Evolutionary conservation across 257 asterid genomes (phyloP), one percentile per base, ranked within the genome.

Genomic region (Nicotiana otophora): DNA sequence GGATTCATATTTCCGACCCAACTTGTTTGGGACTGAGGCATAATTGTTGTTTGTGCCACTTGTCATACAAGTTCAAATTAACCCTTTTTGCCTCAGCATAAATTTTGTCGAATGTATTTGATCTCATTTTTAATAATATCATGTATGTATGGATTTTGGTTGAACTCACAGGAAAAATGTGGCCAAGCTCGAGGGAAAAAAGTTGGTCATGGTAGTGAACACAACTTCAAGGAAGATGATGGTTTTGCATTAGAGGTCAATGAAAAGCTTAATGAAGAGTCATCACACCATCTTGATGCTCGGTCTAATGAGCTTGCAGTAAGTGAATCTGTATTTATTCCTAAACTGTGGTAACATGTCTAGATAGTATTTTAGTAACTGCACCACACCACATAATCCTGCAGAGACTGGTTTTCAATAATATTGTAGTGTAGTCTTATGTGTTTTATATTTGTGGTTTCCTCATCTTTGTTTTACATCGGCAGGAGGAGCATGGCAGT

Each of bases 161-260:
- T 68, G 42, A 81, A 39, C 34, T 67, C 64, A 26, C 88, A 90
- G 98, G 88, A 83, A 61, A 92, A 93, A 84, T 82, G 87, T 83
- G 84, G 88, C 75, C 94, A 90, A 68, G 66, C 83, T 51, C 90
- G 93, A 81, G 82, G 62, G 10, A 93, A 87, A 88, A 93, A 89
- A 84, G 87, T 80, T 80, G 89, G 90, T 83, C 90, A 83, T 78
- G 98, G 89, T 67, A 90, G 88, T 82, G 94, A 89, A 76, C 31
- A 83, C 74, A 77, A 80, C 74, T 54, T 83, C 30, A 87, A 83
- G 89, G 91, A 87, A 80, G 97, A 88, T 58, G 97, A 93, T 80
- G 85, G 86, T 79, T 64, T 58, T 66, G 78, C 77, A 42, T 20
- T 85, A 4, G 95, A 90, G 88, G 14, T 72, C 88, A 84, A 83